These are phyloP conservation scores for Sclerotinia spermophila DNA, from an alignment of 2,329 filamentous ascomycete genomes.

Conservation along the genomic window DNA sequence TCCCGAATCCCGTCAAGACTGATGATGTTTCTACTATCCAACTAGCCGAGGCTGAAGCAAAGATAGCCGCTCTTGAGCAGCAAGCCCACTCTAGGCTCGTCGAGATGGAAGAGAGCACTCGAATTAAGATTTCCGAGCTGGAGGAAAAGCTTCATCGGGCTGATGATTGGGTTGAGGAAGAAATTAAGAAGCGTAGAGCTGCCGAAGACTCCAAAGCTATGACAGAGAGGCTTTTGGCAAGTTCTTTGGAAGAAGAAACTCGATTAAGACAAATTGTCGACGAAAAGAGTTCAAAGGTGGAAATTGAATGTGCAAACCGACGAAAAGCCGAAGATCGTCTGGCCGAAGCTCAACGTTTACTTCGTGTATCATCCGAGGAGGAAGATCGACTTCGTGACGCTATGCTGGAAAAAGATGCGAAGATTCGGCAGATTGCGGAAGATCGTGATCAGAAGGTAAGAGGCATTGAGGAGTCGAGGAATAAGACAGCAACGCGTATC, in stretches of 20 bases:
- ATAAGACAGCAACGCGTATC: slow-evolving; percentile 57
- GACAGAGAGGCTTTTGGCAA: slow-evolving; percentile 50
- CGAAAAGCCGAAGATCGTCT: slow-evolving; percentile 69
- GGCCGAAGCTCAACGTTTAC: slow-evolving; percentile 66
- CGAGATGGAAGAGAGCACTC: slow-evolving; percentile 39
- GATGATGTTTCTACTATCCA: slow-evolving; percentile 39
- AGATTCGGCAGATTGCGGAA: slow-evolving; percentile 63
- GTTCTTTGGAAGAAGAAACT: slow-evolving; percentile 65
- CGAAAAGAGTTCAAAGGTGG: slow-evolving; percentile 53
- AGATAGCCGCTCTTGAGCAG: slow-evolving; percentile 55
- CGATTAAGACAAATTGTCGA: slow-evolving; percentile 62
- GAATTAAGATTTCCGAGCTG: slow-evolving; percentile 52
- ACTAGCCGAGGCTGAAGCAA: slow-evolving; percentile 21
- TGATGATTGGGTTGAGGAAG: slow-evolving; percentile 60
- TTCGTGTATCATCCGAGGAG: slow-evolving; percentile 69
- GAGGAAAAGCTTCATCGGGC: slow-evolving; percentile 64
- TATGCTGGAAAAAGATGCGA: slow-evolving; percentile 65
- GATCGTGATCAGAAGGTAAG: slow-evolving; percentile 67
- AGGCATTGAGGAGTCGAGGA: slow-evolving; percentile 52
- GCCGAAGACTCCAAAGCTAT: slow-evolving; percentile 64
- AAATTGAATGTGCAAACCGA: slow-evolving; percentile 60
- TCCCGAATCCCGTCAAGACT: slow-evolving; percentile 48
- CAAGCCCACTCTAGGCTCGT: slow-evolving; percentile 49
- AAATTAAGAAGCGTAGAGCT: slow-evolving; percentile 58
- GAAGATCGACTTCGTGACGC: slow-evolving; percentile 64